These are phyloP conservation scores for Lachancea lanzarotensis DNA, from an alignment of 805 yeast species.

Conservation along the genomic window DNA sequence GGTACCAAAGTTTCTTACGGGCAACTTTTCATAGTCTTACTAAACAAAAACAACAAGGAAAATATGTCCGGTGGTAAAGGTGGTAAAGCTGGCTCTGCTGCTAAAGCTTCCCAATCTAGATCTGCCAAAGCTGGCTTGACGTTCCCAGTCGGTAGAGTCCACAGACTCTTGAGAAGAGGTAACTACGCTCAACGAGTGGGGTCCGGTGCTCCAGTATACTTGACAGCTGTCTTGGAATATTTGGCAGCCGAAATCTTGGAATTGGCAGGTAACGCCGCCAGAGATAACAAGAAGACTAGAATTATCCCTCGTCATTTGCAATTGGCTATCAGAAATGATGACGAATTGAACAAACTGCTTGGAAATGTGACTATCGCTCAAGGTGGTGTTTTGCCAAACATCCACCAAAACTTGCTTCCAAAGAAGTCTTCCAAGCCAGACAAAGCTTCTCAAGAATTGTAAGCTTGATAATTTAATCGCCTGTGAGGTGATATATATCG, in stretches of 20 bases:
- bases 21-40: too few relatives aligned
- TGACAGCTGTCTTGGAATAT: conserved; percentile 91
- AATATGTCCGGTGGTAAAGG: conserved; percentile 58
- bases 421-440: conserved; percentile 52
- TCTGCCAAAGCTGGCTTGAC: conserved; percentile 95
- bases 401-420: conserved; percentile 82
- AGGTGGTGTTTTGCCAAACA: conserved; percentile 97
- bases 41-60: not conserved
- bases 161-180: conserved; percentile 88
- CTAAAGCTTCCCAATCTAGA: conserved; percentile 91
- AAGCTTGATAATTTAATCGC: conserved; percentile 14
- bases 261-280: conserved; percentile 95
- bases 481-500: not conserved
- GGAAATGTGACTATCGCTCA: conserved; percentile 91
- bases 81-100: conserved; percentile 87
- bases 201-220: conserved; percentile 96
- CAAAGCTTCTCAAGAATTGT: conserved; percentile 57
- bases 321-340: conserved; percentile 95
- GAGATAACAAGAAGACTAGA: conserved; percentile 97
- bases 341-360: conserved; percentile 86
- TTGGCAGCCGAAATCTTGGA: conserved; percentile 93
- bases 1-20: too few relatives aligned
- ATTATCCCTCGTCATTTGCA: conserved; percentile 96
- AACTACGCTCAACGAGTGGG: conserved; percentile 96
- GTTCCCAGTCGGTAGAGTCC: conserved; percentile 98